phyloP scores from a whole-genome alignment of 1,284 basidiomycete genomes.

The Ustilago shanxiensis region DNA sequence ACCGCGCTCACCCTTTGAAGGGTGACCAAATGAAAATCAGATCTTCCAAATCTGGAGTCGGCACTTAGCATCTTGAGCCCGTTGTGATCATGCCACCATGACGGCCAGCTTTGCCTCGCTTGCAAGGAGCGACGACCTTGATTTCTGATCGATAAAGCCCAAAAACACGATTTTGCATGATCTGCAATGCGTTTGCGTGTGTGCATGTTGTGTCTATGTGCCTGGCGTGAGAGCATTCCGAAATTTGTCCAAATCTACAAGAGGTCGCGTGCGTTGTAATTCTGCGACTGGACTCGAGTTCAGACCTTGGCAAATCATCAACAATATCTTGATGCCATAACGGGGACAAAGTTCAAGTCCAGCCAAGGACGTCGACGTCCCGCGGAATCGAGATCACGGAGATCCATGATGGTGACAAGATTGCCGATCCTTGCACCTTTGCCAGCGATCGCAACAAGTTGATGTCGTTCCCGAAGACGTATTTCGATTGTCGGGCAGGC shows the following conservation, averaged over 20 bases:
- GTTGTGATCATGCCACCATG: neutral
- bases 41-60: slow-evolving; percentile 10
- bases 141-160: slow-evolving; percentile 19
- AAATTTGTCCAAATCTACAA: too few species aligned
- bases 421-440: neutral
- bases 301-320: too few species aligned
- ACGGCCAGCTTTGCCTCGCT: neutral
- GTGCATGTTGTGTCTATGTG: too few species aligned
- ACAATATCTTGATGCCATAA: neutral
- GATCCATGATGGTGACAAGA: neutral
- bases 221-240: neutral
- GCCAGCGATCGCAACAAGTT: neutral
- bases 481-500: too few species aligned
- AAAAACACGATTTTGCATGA: neutral
- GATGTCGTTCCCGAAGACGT: too few species aligned
- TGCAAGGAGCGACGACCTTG: neutral
- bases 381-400: neutral
- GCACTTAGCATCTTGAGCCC: neutral
- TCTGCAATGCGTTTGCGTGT: slow-evolving; percentile 1
- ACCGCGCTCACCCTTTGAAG: too few species aligned
- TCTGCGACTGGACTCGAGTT: too few species aligned
- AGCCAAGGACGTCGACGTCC: neutral
- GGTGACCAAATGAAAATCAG: neutral
- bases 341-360: neutral
- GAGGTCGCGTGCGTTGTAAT: too few species aligned